These are phyloP conservation scores for Rhodotorula sp. DNA, from an alignment of 1,284 basidiomycete genomes.

Conservation along the genomic window DNA sequence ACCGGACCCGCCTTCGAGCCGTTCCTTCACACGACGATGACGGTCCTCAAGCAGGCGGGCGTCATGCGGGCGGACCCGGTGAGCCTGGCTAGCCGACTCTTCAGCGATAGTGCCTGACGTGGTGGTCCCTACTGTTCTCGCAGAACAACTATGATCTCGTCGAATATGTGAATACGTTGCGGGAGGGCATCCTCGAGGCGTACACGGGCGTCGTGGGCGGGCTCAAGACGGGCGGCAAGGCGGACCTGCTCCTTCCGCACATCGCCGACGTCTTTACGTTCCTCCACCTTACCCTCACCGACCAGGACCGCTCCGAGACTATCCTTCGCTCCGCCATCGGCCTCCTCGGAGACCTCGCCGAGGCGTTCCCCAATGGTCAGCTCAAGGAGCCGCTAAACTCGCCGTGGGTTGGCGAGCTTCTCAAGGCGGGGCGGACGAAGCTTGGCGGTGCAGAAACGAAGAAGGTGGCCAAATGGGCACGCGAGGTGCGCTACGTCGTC, in stretches of 20 bases:
- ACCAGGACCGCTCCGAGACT: constrained; percentile 81
- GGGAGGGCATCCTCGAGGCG: constrained; percentile 95
- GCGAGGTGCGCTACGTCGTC: constrained; percentile 57
- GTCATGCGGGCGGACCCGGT: constrained; percentile 81
- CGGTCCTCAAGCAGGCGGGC: constrained; percentile 86
- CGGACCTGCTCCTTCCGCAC: constrained; percentile 73
- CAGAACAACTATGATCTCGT: constrained; percentile 84
- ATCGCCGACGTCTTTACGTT: constrained; percentile 77
- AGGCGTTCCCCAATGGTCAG: constrained; percentile 75
- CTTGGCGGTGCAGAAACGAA: constrained; percentile 56
- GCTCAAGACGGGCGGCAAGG: constrained; percentile 77
- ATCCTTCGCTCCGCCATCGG: constrained; percentile 77
- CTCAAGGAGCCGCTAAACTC: constrained; percentile 76
- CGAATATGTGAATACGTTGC: constrained; percentile 86
- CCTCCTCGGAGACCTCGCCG: constrained; percentile 88
- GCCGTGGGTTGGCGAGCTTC: constrained; percentile 77
- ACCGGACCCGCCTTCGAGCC: constrained; percentile 85
- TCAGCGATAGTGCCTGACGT: neutral
- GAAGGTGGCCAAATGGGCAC: constrained; percentile 60
- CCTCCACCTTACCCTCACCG: constrained; percentile 73
- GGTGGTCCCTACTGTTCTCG: neutral
- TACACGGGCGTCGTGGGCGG: constrained; percentile 94
- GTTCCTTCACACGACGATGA: constrained; percentile 87
- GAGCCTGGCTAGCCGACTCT: constrained; percentile 52
- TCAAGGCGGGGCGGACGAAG: constrained; percentile 62